phyloP scores from a whole-genome alignment of 257 asterid genomes.

The Fraxinus pennsylvanica region DNA sequence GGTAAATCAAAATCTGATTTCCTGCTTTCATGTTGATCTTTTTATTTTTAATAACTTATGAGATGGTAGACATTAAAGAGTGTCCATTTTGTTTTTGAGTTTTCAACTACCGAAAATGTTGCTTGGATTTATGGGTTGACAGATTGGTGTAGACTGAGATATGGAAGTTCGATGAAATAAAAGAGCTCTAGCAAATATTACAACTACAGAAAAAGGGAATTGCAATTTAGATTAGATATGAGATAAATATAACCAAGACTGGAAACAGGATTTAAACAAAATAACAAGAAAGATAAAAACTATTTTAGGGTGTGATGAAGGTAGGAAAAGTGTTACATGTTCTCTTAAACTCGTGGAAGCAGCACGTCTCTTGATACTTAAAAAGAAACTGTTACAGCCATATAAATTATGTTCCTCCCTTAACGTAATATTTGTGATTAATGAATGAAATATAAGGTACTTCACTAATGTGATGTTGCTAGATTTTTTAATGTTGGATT shows the following conservation, averaged over 20 bases:
- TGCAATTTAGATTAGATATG: neutral
- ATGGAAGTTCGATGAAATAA: neutral
- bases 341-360: neutral
- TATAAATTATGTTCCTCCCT: neutral
- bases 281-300: neutral
- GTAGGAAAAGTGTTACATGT: constrained; percentile 12
- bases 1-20: neutral
- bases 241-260: neutral
- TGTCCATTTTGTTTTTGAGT: neutral
- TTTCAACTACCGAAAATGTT: neutral
- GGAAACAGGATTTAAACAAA: neutral
- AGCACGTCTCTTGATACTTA: neutral
- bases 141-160: neutral
- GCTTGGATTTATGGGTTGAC: neutral
- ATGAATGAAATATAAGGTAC: neutral
- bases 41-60: neutral
- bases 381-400: neutral
- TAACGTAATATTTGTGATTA: neutral
- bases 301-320: neutral
- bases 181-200: neutral
- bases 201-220: neutral
- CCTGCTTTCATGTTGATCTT: neutral
- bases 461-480: neutral
- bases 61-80: neutral
- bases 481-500: constrained; percentile 6